Evolutionary conservation across 2,329 filamentous ascomycete species (phyloP), one percentile per base, ranked within the genome.

Genomic region (Emericellopsis atlantica): DNA sequence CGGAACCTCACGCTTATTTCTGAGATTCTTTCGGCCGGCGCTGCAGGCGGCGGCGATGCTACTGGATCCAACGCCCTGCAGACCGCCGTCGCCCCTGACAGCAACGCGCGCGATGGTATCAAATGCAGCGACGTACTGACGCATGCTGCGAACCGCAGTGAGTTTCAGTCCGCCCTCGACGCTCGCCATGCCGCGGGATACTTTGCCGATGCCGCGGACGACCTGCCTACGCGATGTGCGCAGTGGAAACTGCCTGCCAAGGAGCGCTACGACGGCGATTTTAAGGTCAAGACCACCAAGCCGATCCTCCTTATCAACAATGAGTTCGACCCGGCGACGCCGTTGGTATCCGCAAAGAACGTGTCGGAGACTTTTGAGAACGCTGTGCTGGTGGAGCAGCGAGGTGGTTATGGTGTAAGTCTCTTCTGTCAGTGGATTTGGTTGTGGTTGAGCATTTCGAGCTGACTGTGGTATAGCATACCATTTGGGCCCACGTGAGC

Each of bases 301-400:
- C 64, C 63, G 2, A 51, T 67, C n/a, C 44, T 67, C 29, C 62
- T 62, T 45, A 45, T 66, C 6, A 54, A 54, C 12, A 63, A 63
- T 43, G 44, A 46, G n/a, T 56, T 54, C 8, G 64, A 66, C 40
- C 65, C 65, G 16, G 54, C 65, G 14, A 66, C 63, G n/a, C 64
- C 64, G 15, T 46, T 59, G 12, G 44, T 57, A 16, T 62, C 60
- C 39, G 64, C 64, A 6, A 36, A 50, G 15, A 61, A 58, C 36
- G 57, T 59, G 48, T 56, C 46, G 14, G 48, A 45, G 1, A 49
- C 57, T 0, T 69, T 70, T 31, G 53, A 54, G 1, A 57, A 54
- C 4, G 65, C 62, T 0, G 55, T 58, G 1, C 48, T 70, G 4
- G 47, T 71, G 35, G 54, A 64, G 12, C 64, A 67, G 46, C 59